These are phyloP conservation scores for Tephrocybe sp. DNA, from an alignment of 768 basidiomycete species.

Conservation along the genomic window DNA sequence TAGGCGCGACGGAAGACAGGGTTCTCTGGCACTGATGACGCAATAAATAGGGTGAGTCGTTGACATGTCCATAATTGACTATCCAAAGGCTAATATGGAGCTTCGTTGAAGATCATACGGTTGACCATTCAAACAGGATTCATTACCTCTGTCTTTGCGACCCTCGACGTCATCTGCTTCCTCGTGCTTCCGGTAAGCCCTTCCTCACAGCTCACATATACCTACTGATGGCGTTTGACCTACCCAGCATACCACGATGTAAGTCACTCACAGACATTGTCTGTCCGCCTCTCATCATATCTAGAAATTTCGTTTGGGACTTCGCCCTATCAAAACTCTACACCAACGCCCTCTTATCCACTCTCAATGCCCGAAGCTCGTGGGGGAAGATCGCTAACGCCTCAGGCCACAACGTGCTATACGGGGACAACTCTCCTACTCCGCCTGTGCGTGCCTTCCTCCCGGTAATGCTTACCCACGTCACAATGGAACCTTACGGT, in stretches of 20 bases:
- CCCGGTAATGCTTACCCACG: background rate
- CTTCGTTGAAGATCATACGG: constrained; percentile 9
- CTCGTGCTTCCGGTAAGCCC: constrained; percentile 35
- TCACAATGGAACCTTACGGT: background rate
- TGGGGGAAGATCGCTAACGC: constrained; percentile 16
- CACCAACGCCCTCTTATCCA: constrained; percentile 24
- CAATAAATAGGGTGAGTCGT: constrained; percentile 28
- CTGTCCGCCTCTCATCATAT: background rate
- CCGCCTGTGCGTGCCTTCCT: constrained; percentile 5
- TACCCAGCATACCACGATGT: constrained; percentile 24
- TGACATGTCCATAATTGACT: no score
- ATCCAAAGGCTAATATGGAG: background rate
- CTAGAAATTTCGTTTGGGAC: constrained; percentile 29
- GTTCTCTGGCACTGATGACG: constrained; percentile 41
- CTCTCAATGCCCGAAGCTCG: constrained; percentile 20
- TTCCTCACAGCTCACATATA: background rate
- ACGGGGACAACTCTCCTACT: constrained; percentile 6
- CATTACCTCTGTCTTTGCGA: constrained; percentile 37
- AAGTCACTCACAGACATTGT: no score
- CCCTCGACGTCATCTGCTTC: constrained; percentile 44
- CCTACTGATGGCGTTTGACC: background rate
- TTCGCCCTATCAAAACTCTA: constrained; percentile 28
- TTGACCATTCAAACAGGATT: constrained; percentile 43
- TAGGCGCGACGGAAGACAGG: constrained; percentile 35
- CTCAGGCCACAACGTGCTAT: constrained; percentile 17